Conservation (phyloP, 345 rosid genomes). For the Melaleuca alternifolia region DNA sequence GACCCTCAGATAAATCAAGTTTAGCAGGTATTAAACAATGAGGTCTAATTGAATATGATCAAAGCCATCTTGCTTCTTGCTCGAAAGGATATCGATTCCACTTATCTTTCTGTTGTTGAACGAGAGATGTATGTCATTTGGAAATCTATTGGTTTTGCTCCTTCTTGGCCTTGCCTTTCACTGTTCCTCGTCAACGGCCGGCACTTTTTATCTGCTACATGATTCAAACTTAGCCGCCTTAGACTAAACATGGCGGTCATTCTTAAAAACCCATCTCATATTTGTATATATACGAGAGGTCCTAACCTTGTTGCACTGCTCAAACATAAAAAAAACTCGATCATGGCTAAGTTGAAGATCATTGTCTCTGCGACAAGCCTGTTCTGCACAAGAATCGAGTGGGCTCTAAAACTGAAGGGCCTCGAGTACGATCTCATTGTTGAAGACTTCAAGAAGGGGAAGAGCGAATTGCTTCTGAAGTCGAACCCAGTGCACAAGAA, state of each 20-base stretch:
- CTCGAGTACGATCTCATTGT: constrained; percentile 8
- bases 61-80: background rate
- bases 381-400: constrained; percentile 12
- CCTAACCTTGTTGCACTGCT: background rate
- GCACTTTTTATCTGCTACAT: background rate
- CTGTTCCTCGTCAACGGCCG: background rate
- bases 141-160: background rate
- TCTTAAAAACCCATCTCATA: background rate
- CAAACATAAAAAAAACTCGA: background rate
- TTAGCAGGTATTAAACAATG: background rate
- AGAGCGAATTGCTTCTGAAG: constrained; percentile 17
- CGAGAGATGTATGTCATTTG: background rate
- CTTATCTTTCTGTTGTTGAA: background rate
- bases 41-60: background rate
- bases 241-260: background rate
- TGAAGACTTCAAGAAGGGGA: constrained; percentile 13
- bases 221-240: background rate
- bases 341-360: constrained; percentile 9
- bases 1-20: background rate
- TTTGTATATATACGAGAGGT: background rate
- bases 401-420: constrained; percentile 24
- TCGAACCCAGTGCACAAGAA: constrained; percentile 20
- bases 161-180: background rate
- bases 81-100: background rate
- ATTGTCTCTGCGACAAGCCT: background rate